Conservation (phyloP, 192 early-diverging fungal genomes). For the Coemansia sp. region DNA sequence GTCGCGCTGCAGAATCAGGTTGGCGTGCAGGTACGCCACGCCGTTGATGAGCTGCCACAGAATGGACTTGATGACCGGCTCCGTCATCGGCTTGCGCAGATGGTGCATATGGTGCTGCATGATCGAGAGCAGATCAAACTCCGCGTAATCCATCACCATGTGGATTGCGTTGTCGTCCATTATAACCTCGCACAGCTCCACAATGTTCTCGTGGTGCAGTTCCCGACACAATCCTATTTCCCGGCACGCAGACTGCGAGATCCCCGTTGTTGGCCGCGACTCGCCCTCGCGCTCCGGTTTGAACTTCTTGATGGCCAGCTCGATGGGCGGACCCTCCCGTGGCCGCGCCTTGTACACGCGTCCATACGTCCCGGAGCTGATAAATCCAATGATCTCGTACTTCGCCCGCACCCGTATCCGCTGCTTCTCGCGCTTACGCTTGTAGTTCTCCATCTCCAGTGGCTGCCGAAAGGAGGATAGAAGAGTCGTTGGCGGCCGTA, state of each 20-base stretch:
- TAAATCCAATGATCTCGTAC: slow-evolving; percentile 88
- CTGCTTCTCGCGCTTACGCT: slow-evolving; percentile 55
- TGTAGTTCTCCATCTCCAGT: slow-evolving; percentile 49
- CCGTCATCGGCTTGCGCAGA: slow-evolving; percentile 76
- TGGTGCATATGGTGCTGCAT: slow-evolving; percentile 85
- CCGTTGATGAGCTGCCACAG: slow-evolving; percentile 89
- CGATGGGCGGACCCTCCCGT: slow-evolving; percentile 52
- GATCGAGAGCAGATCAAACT: slow-evolving; percentile 88
- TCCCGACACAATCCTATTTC: slow-evolving; percentile 94
- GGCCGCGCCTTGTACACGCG: slow-evolving; percentile 89
- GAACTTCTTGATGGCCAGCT: slow-evolving; percentile 96
- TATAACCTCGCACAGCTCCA: slow-evolving; percentile 83
- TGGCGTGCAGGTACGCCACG: slow-evolving; percentile 81
- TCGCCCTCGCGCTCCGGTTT: slow-evolving; percentile 96
- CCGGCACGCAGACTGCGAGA: slow-evolving; percentile 91
- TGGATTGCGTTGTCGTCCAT: slow-evolving; percentile 91
- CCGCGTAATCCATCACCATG: slow-evolving; percentile 97
- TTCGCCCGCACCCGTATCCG: slow-evolving; percentile 60
- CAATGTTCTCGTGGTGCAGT: slow-evolving; percentile 85
- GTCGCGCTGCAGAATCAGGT: slow-evolving; percentile 85
- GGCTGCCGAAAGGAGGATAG: neutral
- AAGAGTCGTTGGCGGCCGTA: too few relatives aligned
- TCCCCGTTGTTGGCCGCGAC: slow-evolving; percentile 62
- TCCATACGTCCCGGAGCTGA: slow-evolving; percentile 95
- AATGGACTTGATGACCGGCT: slow-evolving; percentile 83